Percentiles rank a stretch among this genome's conserved stretches.
Conservation (phyloP, 768 basidiomycete species). For the Clathrus columnatus region DNA sequence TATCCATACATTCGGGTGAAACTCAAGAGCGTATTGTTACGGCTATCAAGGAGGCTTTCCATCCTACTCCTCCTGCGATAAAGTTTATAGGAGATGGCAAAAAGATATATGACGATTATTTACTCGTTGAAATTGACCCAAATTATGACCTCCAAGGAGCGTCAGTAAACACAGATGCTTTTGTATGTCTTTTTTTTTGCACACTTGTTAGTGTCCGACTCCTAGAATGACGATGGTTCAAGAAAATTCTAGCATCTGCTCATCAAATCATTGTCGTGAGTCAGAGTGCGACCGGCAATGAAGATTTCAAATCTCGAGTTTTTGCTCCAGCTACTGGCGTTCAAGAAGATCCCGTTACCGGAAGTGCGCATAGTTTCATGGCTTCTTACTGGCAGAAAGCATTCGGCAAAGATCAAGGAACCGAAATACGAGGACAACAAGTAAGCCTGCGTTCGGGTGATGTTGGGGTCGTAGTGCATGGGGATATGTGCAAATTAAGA, state of each 20-base stretch:
- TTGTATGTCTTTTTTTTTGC: not conserved
- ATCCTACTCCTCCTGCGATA: not conserved
- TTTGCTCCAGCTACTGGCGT: constrained; percentile 19
- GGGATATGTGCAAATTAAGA: constrained; percentile 26
- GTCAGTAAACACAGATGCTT: constrained; percentile 10
- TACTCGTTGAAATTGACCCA: constrained; percentile 2
- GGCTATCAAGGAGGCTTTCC: not conserved
- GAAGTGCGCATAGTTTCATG: constrained; percentile 22
- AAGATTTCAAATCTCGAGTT: constrained; percentile 23
- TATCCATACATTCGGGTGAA: constrained; percentile 1
- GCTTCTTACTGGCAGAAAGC: constrained; percentile 20
- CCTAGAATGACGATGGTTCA: not conserved
- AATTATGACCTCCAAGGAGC: constrained; percentile 14
- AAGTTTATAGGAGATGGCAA: not conserved
- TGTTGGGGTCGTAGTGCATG: constrained; percentile 31
- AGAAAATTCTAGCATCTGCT: not conserved
- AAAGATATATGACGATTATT: not conserved
- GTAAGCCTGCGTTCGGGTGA: constrained; percentile 45
- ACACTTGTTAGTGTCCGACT: not conserved
- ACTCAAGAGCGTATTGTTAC: not conserved
- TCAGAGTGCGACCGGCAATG: constrained; percentile 4
- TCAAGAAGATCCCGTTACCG: constrained; percentile 25
- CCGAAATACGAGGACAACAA: constrained; percentile 35
- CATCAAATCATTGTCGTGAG: constrained; percentile 15
- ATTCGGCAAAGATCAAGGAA: constrained; percentile 20